These are phyloP conservation scores for Aspergillus diversus DNA, from an alignment of 495 filamentous ascomycete genomes.

Conservation along the genomic window DNA sequence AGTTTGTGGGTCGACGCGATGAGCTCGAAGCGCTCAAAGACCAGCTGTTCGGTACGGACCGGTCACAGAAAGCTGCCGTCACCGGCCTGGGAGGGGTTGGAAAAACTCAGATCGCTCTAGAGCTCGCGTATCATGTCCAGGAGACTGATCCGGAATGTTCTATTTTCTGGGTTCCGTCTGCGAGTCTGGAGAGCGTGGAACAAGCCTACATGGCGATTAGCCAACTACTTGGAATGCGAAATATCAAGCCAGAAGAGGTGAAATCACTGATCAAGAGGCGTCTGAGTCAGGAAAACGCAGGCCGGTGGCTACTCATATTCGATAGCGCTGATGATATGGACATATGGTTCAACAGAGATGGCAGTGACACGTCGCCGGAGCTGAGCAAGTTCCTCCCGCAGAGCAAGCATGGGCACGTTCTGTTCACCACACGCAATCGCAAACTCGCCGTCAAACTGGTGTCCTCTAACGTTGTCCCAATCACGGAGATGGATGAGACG, in stretches of 20 bases:
- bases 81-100: conserved; percentile 45
- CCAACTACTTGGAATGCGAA: conserved; percentile 7
- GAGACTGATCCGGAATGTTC: conserved; percentile 16
- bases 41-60: conserved; percentile 25
- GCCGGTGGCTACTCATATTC: not conserved
- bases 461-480: conserved; percentile 21
- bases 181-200: not conserved
- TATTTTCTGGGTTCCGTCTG: not conserved
- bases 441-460: conserved; percentile 29
- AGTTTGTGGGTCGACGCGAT: conserved; percentile 29
- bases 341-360: conserved; percentile 15
- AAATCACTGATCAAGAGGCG: not conserved
- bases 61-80: not conserved
- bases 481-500: conserved; percentile 26
- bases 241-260: not conserved
- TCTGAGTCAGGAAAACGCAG: not conserved
- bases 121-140: conserved; percentile 31
- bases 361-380: not conserved
- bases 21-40: conserved; percentile 28
- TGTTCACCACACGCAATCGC: conserved; percentile 19
- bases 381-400: conserved; percentile 48
- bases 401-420: conserved; percentile 36
- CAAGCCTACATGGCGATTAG: not conserved
- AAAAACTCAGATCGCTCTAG: conserved; percentile 47
- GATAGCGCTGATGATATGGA: conserved; percentile 19